Base-by-base conservation (phyloP, 768 basidiomycete genomes). In the Boletellus ananiceps region DNA sequence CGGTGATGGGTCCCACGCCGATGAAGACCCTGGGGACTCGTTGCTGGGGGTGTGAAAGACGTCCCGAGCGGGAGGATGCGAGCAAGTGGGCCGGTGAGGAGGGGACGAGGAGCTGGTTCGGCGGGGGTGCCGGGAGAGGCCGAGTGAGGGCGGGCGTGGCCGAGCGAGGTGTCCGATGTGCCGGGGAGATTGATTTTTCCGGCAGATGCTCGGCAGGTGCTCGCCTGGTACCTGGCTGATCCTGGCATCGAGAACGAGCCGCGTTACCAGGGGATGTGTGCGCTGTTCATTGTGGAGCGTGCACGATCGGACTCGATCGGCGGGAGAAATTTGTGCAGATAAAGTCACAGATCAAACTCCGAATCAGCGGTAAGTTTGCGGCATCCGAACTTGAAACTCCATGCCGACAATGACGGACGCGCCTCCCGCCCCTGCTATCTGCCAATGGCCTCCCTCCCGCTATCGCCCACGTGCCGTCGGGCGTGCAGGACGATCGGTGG, bases 281-380 rank as follows among this genome's bases (percentile, higher is more conserved):
- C 31, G n/a, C 33, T 31, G 45, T 55, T 52, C 50, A 51, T 50
- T 61, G 60, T 59, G 59, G 47, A 33, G 44, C 34, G 38, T 55
- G 51, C 50, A 31, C 55, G 57, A 68, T 68, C 61, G 66, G 64
- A 67, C 47, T 63, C 63, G 65, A 67, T 65, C 56, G 64, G 64
- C 65, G 66, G 56, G 49, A 52, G 62, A 61, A 60, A 68, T 50
- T 53, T 56, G 50, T 49, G 53, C 62, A 61, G 57, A 64, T 64
- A 62, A 67, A 69, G 60, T 67, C 55, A 62, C 43, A 50, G 66
- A 66, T 68, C 56, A 62, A 43, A 40, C 27, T 44, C 65, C 59
- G 43, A 56, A 14, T 1, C 4, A 12, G 0, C 41, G 64, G 66
- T 56, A 68, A 36, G 64, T 66, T 66, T 63, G 57, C 51, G 57